These are phyloP conservation scores for Ceratocystis eucalypticola DNA, from an alignment of 2,329 filamentous ascomycete species.

Conservation along the genomic window DNA sequence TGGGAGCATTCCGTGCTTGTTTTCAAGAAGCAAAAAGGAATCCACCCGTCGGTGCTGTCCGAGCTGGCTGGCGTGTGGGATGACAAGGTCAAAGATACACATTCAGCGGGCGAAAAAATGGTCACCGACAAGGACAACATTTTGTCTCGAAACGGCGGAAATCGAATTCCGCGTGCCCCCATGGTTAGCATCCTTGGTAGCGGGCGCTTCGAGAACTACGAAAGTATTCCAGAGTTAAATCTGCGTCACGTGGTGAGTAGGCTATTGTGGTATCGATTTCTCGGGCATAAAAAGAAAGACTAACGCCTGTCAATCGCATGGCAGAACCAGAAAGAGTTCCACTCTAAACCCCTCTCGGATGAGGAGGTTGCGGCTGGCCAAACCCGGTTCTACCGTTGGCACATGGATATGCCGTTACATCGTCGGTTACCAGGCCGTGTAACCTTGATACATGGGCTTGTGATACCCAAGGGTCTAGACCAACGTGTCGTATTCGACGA, in stretches of 20 bases:
- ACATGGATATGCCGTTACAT: slow-evolving; percentile 18
- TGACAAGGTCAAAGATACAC: slow-evolving; percentile 17
- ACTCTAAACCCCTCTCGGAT: slow-evolving; percentile 12
- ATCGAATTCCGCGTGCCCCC: slow-evolving; percentile 16
- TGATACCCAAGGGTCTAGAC: slow-evolving; percentile 13
- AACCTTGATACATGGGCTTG: slow-evolving; percentile 17
- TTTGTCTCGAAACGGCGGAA: slow-evolving; percentile 15
- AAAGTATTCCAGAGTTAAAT: slow-evolving; percentile 12
- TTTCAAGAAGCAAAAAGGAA: slow-evolving; percentile 16
- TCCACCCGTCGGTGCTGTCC: slow-evolving; percentile 14
- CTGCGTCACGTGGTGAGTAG: slow-evolving; percentile 17
- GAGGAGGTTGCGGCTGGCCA: slow-evolving; percentile 17
- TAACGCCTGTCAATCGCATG: background rate
- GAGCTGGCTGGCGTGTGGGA: slow-evolving; percentile 17
- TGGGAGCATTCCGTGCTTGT: slow-evolving; percentile 17
- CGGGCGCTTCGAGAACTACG: slow-evolving; percentile 15
- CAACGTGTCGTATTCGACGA: slow-evolving; percentile 16
- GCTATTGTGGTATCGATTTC: background rate
- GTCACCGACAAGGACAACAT: slow-evolving; percentile 19
- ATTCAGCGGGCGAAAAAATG: slow-evolving; percentile 18
- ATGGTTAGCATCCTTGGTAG: slow-evolving; percentile 18
- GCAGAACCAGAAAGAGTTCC: slow-evolving; percentile 19
- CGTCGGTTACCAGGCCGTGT: slow-evolving; percentile 17
- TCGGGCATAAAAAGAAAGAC: too few species aligned
- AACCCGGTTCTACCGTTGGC: slow-evolving; percentile 18